Evolutionary conservation across 176 grass and related monocot genomes (phyloP).

Genomic region (Secale cereale): DNA sequence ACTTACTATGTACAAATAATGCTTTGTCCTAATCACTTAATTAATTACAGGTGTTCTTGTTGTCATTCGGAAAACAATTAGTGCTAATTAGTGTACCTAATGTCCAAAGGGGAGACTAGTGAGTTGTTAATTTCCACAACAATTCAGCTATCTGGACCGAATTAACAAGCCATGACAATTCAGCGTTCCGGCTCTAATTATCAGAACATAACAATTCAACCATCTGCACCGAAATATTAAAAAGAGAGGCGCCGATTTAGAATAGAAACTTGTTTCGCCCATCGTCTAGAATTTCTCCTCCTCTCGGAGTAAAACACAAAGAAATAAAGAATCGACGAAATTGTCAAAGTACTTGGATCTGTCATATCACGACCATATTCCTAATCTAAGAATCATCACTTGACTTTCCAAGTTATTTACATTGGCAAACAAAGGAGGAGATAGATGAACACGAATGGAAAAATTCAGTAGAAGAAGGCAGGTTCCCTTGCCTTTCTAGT

Average conservation of each 20-base stretch:
- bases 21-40: slow-evolving; percentile 17
- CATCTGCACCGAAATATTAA: neutral
- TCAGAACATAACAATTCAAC: neutral
- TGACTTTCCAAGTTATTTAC: neutral
- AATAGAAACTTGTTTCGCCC: neutral
- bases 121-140: slow-evolving; percentile 17
- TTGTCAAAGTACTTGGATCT: neutral
- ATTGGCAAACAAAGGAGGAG: neutral
- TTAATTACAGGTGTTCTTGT: neutral
- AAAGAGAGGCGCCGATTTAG: neutral
- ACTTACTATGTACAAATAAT: neutral
- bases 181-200: neutral
- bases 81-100: neutral
- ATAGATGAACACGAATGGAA: neutral
- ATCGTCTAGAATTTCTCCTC: slow-evolving; percentile 21
- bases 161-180: neutral
- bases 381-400: slow-evolving; percentile 14
- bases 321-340: neutral
- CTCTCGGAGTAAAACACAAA: slow-evolving; percentile 13
- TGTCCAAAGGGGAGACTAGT: slow-evolving; percentile 26
- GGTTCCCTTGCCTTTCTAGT: neutral
- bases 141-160: slow-evolving; percentile 25
- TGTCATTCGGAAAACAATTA: slow-evolving; percentile 4
- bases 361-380: neutral
- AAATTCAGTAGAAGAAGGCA: slow-evolving; percentile 26